phyloP scores from a whole-genome alignment of 2,329 filamentous ascomycete species.

The Aureobasidium sp. region DNA sequence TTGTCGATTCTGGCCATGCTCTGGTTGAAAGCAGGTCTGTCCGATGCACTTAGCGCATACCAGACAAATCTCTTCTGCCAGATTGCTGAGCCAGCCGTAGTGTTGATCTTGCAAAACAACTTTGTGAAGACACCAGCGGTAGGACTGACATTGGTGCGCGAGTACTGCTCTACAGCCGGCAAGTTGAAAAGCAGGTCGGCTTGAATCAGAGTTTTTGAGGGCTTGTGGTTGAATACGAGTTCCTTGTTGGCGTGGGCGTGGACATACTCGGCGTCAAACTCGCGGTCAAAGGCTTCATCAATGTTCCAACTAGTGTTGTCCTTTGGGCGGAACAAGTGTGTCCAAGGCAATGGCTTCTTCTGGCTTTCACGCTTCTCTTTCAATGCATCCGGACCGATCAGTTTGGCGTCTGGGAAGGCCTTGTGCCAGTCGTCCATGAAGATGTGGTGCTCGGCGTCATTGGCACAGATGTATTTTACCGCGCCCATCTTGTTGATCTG shows the following conservation, averaged over 20 bases:
- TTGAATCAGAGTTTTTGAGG: conserved; percentile 69
- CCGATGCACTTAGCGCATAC: conserved; percentile 56
- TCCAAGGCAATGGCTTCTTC: conserved; percentile 28
- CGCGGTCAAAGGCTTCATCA: conserved; percentile 69
- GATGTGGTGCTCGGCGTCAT: conserved; percentile 91
- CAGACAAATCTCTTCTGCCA: conserved; percentile 76
- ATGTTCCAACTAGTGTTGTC: conserved; percentile 40
- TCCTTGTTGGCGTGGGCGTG: conserved; percentile 75
- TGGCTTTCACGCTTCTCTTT: conserved; percentile 62
- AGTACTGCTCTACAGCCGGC: conserved; percentile 74
- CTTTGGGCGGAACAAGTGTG: conserved; percentile 46
- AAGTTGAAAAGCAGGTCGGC: conserved; percentile 91
- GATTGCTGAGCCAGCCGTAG: conserved; percentile 52
- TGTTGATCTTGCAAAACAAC: conserved; percentile 49
- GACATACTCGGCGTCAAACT: conserved; percentile 81
- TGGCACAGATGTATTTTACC: conserved; percentile 76
- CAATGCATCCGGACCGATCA: conserved; percentile 76
- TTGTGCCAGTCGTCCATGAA: conserved; percentile 78
- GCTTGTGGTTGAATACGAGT: conserved; percentile 77
- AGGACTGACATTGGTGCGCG: conserved; percentile 44
- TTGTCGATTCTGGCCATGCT: conserved; percentile 59
- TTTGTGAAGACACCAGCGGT: conserved; percentile 51
- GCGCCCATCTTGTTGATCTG: conserved; percentile 38
- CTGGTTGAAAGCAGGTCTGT: conserved; percentile 60
- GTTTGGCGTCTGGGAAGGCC: conserved; percentile 66